These are phyloP conservation scores for Boletales sp. DNA, from an alignment of 768 basidiomycete species.

Conservation along the genomic window DNA sequence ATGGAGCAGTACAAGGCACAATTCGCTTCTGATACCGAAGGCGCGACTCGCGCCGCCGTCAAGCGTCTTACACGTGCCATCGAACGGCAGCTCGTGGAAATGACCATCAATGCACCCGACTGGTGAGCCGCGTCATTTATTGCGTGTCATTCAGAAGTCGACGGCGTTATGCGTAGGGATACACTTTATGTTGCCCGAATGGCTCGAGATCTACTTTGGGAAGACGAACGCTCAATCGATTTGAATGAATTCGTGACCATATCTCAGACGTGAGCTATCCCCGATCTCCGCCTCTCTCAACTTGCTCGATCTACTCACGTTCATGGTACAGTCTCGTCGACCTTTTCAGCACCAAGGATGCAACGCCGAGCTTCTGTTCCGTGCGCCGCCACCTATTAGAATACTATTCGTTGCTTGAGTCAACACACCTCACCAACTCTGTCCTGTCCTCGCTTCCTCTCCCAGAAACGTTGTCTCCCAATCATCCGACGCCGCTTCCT, in stretches of 20 bases:
- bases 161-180: conserved; percentile 56
- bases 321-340: conserved; percentile 68
- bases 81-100: conserved; percentile 62
- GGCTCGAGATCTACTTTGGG: conserved; percentile 93
- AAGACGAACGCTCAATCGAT: conserved; percentile 68
- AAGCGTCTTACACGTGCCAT: conserved; percentile 81
- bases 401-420: conserved; percentile 84
- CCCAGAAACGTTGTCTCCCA: conserved; percentile 79
- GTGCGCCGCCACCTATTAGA: conserved; percentile 72
- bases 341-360: conserved; percentile 70
- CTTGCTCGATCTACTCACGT: conserved; percentile 22
- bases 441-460: conserved; percentile 82
- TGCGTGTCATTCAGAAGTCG: conserved; percentile 9
- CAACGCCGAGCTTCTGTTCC: conserved; percentile 53
- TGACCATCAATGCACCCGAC: conserved; percentile 90
- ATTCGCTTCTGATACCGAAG: conserved; percentile 68
- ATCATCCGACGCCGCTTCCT: conserved; percentile 64
- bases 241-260: conserved; percentile 80
- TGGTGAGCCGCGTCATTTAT: conserved; percentile 59
- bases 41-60: conserved; percentile 71
- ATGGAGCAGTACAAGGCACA: conserved; percentile 72
- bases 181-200: conserved; percentile 87
- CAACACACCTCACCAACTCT: conserved; percentile 80
- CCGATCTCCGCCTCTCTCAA: conserved; percentile 18
- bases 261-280: conserved; percentile 78